phyloP scores from a whole-genome alignment of 495 filamentous ascomycete genomes.

The Jackrogersella minutella region DNA sequence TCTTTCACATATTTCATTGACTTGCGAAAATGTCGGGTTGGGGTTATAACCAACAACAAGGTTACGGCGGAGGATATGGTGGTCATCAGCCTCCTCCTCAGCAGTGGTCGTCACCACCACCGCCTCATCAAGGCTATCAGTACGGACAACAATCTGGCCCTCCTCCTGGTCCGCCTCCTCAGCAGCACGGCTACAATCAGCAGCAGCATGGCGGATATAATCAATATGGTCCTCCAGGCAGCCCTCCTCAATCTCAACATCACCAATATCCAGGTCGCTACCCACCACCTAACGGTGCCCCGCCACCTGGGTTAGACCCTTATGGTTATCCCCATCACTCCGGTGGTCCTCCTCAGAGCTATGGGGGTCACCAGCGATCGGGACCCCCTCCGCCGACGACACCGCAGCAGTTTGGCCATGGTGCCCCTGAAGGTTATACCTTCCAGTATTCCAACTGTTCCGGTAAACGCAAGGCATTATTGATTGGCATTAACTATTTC shows the following conservation, averaged over 20 bases:
- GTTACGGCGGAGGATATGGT: constrained; percentile 32
- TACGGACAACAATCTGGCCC: too few relatives aligned
- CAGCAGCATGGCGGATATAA: constrained; percentile 37
- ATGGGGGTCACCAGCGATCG: constrained; percentile 44
- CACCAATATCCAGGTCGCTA: constrained; percentile 47
- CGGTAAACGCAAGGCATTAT: constrained; percentile 82
- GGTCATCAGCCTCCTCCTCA: constrained; percentile 26
- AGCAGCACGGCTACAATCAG: constrained; percentile 41
- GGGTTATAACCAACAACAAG: constrained; percentile 30
- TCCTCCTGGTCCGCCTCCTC: constrained; percentile 23
- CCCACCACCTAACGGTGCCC: constrained; percentile 42
- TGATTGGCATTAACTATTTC: constrained; percentile 97
- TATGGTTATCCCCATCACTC: constrained; percentile 51
- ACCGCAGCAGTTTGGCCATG: constrained; percentile 57
- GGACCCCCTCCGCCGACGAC: constrained; percentile 59
- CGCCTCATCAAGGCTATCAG: constrained; percentile 42
- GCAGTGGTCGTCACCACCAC: constrained; percentile 20
- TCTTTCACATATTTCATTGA: background rate
- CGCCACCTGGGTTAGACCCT: constrained; percentile 46
- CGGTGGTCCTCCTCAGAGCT: constrained; percentile 37
- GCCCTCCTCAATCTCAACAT: constrained; percentile 34
- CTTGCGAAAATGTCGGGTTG: constrained; percentile 32
- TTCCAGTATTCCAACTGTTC: constrained; percentile 92
- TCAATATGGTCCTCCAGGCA: constrained; percentile 26
- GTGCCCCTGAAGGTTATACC: constrained; percentile 56